Evolutionary conservation across 371 early-diverging fungal species (phyloP), one percentile per base, ranked within the genome.

Genomic region (Actinomortierella wolfii): DNA sequence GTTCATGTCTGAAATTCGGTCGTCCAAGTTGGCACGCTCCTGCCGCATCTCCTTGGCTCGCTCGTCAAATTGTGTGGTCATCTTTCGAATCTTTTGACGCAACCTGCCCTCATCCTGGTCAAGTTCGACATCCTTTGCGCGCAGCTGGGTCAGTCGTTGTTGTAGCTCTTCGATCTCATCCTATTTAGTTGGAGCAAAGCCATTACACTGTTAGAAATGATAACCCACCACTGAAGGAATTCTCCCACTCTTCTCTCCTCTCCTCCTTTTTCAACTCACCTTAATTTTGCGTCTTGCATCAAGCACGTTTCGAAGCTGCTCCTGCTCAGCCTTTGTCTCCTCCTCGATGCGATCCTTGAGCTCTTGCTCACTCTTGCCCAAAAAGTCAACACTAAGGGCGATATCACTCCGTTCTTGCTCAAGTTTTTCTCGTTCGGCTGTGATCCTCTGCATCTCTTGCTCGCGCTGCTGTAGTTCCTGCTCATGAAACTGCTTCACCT

Each of bases 251-350:
- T n/a, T 17, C 45, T 21, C 17, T 45, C 17, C 17, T 21, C 15
- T 21, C 17, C 17, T 25, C 15, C 17, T 21, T 21, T 45, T 21
- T 21, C 17, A 15, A 24, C 66, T 54, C 56, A 73, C 73, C 28
- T 63, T 56, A 0, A 43, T 56, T 0, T 55, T 24, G 15, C 50
- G 54, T 2, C 62, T 54, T 42, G 66, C 62, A 25, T 56, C 60
- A 8, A 50, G 52, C 52, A 73, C 43, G 18, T 41, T 62, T 15
- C 58, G 29, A 17, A 73, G 14, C 29, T 73, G 63, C 1, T 59
- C 63, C 47, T 73, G 73, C 41, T 73, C 73, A 13, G 41, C 23
- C 28, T 56, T 52, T 8, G 73, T 73, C 54, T 73, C 73, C n/a
- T 59, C 62, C 24, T 61, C 63, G 49, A 73, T 66, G 7, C 56